These are phyloP conservation scores for Lentinula sp. DNA, from an alignment of 768 basidiomycete genomes.

Conservation along the genomic window DNA sequence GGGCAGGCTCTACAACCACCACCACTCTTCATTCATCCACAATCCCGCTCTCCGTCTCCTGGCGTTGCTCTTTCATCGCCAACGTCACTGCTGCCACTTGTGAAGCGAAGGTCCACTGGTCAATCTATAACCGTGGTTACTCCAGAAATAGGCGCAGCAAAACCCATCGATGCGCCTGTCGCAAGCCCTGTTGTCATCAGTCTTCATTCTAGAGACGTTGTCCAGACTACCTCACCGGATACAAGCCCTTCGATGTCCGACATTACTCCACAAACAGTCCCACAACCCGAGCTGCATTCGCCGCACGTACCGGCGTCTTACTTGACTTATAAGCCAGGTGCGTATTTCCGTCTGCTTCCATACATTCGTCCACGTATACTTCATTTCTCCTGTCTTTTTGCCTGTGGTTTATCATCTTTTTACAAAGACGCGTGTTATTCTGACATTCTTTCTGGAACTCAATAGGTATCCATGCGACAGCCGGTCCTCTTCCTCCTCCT, in stretches of 20 bases:
- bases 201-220: slow-evolving; percentile 24
- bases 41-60: slow-evolving; percentile 24
- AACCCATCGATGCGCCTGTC: slow-evolving; percentile 53
- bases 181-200: slow-evolving; percentile 57
- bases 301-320: slow-evolving; percentile 31
- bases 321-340: slow-evolving; percentile 58
- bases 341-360: slow-evolving; percentile 6
- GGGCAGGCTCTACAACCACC: slow-evolving; percentile 19
- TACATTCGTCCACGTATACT: background rate
- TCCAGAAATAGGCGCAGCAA: slow-evolving; percentile 57
- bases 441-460: slow-evolving; percentile 4
- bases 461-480: slow-evolving; percentile 56
- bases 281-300: slow-evolving; percentile 19
- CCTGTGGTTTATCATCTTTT: slow-evolving; percentile 4
- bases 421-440: background rate
- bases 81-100: background rate
- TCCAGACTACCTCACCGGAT: slow-evolving; percentile 13
- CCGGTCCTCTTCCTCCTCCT: slow-evolving; percentile 68
- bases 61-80: slow-evolving; percentile 9
- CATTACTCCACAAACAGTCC: slow-evolving; percentile 17
- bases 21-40: slow-evolving; percentile 28
- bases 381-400: background rate
- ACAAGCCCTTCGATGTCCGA: slow-evolving; percentile 18
- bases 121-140: slow-evolving; percentile 38
- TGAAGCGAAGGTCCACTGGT: slow-evolving; percentile 23